Evolutionary conservation across 306 rosid genomes (phyloP).

Genomic region (Leucaena leucocephala): DNA sequence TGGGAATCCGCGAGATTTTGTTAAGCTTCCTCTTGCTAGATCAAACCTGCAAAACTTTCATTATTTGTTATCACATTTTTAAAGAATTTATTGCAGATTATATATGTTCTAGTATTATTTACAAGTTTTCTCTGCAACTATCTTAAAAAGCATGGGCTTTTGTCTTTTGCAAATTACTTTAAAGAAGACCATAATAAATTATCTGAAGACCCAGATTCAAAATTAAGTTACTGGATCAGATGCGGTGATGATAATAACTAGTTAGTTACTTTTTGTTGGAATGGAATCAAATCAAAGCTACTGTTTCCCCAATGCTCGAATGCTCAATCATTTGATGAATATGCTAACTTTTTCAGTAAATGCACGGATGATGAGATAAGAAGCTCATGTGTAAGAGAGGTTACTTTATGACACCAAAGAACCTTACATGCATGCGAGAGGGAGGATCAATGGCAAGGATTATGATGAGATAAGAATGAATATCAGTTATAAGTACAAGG

Average conservation of each 20-base stretch:
- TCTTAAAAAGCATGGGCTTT: not conserved
- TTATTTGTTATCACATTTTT: not conserved
- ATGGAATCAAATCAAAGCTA: constrained; percentile 18
- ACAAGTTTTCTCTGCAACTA: not conserved
- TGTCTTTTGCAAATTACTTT: not conserved
- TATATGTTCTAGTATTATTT: no score
- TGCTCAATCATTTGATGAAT: constrained; percentile 20
- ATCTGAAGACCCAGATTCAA: not conserved
- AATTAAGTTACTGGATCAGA: not conserved
- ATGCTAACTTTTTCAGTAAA: constrained; percentile 17
- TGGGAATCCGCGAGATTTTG: constrained; percentile 44
- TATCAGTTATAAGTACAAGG: constrained; percentile 6
- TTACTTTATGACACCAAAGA: not conserved
- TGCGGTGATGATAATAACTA: not conserved
- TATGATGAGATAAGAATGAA: constrained; percentile 5
- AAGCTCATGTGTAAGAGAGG: not conserved
- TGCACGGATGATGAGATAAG: not conserved
- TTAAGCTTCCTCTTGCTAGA: not conserved
- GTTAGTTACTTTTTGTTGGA: not conserved
- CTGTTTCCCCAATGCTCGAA: not conserved
- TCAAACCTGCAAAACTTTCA: not conserved
- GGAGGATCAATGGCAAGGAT: not conserved
- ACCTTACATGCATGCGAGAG: not conserved
- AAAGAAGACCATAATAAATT: not conserved
- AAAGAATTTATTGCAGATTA: no score